These are phyloP conservation scores for Geotrichum phurueaensis DNA, from an alignment of 1,139 yeast species.

Conservation along the genomic window DNA sequence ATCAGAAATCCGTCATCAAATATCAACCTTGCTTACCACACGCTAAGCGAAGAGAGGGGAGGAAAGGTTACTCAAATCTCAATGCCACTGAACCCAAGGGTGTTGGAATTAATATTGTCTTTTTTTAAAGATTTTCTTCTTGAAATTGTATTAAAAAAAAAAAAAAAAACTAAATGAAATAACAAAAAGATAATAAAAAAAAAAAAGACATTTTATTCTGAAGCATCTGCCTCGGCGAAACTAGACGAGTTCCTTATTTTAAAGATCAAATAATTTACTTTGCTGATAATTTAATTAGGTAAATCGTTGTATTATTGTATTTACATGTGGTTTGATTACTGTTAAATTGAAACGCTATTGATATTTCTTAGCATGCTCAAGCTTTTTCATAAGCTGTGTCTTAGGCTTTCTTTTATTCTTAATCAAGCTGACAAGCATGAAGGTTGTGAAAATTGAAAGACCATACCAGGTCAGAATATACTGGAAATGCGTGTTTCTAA, in stretches of 20 bases:
- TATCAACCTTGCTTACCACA: too few relatives aligned
- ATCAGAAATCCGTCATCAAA: too few relatives aligned
- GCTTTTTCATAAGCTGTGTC: slow-evolving; percentile 20
- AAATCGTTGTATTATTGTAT: neutral
- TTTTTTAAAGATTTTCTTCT: too few relatives aligned
- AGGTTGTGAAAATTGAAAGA: slow-evolving; percentile 62
- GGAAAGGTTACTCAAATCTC: too few relatives aligned
- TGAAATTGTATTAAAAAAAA: too few relatives aligned
- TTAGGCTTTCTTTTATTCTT: slow-evolving; percentile 24
- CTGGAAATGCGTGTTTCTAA: slow-evolving; percentile 86
- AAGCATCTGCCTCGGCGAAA: too few relatives aligned
- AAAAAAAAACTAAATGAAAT: too few relatives aligned
- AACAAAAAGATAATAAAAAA: neutral
- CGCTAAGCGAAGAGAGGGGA: too few relatives aligned
- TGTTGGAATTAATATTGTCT: too few relatives aligned
- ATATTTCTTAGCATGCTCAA: slow-evolving; percentile 27
- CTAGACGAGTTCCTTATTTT: too few relatives aligned
- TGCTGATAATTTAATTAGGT: neutral
- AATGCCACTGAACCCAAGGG: too few relatives aligned
- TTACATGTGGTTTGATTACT: neutral
- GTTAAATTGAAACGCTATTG: neutral
- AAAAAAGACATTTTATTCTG: neutral
- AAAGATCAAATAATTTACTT: too few relatives aligned
- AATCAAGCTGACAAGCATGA: slow-evolving; percentile 54
- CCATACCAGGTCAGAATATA: slow-evolving; percentile 96